These are phyloP conservation scores for Apocynum venetum DNA, from an alignment of 257 asterid genomes.

Conservation along the genomic window DNA sequence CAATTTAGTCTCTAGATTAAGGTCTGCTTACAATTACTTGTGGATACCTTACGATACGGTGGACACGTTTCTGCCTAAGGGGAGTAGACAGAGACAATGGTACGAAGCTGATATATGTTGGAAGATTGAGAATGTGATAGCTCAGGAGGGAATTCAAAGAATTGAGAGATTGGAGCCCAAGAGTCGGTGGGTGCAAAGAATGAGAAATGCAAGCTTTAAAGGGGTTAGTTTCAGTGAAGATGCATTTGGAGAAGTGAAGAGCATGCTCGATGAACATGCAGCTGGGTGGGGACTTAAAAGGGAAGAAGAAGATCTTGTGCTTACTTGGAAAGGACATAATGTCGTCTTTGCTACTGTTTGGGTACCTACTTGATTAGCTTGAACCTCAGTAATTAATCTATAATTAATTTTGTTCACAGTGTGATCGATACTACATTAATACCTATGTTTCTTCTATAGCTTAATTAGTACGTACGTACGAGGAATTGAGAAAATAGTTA, in stretches of 20 bases:
- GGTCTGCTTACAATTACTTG: conserved; percentile 78
- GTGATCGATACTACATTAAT: neutral
- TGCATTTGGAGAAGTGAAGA: conserved; percentile 60
- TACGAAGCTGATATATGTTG: conserved; percentile 84
- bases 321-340: conserved; percentile 96
- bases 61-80: conserved; percentile 68
- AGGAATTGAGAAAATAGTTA: no score
- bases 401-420: conserved; percentile 5
- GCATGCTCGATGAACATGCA: conserved; percentile 87
- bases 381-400: neutral
- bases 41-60: conserved; percentile 94
- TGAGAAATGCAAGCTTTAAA: conserved; percentile 60
- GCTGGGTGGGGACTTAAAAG: conserved; percentile 96
- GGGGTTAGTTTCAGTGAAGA: conserved; percentile 59
- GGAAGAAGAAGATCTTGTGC: conserved; percentile 74
- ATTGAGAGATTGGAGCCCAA: conserved; percentile 77
- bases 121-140: conserved; percentile 86
- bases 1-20: conserved; percentile 51
- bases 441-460: no score
- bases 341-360: conserved; percentile 91
- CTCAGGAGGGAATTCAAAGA: conserved; percentile 65
- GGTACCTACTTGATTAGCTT: conserved; percentile 37
- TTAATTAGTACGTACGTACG: no score
- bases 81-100: conserved; percentile 82
- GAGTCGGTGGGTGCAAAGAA: conserved; percentile 65